Evolutionary conservation across 2,329 filamentous ascomycete genomes (phyloP), one percentile per base, ranked within the genome.

Genomic region (Fusarium austroafricanum): DNA sequence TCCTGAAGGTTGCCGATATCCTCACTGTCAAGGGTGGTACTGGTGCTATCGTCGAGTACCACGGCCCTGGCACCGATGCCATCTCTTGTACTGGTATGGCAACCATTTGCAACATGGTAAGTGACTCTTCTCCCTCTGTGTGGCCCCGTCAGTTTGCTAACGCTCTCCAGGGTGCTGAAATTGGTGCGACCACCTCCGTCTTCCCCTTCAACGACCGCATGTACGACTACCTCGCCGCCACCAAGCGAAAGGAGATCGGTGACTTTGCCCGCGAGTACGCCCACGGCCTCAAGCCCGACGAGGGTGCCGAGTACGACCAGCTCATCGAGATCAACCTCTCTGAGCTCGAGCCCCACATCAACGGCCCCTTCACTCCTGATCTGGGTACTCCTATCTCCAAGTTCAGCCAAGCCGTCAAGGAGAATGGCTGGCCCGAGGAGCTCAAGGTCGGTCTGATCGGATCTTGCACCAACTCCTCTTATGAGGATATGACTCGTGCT

Each of bases 131-230:
- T 40, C 28, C 78, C 29, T 26, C 21, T 6, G 7, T 18, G 10
- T 15, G 11, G 15, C 23, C 28, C 35, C 18, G 46, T 44, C n/a
- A 23, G 17, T 50, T 28, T 21, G 46, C 69, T 64, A 63, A 71
- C 71, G 46, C 69, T 11, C 15, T 17, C 14, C 21, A 65, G 55
- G 67, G 83, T 76, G 89, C 90, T 72, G 89, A 92, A 75, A 92
- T 92, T 70, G 91, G 92, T 76, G 91, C 94, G 61, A 98, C 95
- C 20, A 97, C 95, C 55, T 96, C 94, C 17, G 78, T 98, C 43
- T 99, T 99, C 91, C 94, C 94, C 73, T 99, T 97, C 90, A 97
- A 96, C 84, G 92, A 97, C 81, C 89, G 92, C 78, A 97, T 97
- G 94, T 92, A 97, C 86, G 92, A 97, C 79, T 99, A 98, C 85